phyloP scores from a whole-genome alignment of 768 basidiomycete species.

The Neoboletus brunneissimus region DNA sequence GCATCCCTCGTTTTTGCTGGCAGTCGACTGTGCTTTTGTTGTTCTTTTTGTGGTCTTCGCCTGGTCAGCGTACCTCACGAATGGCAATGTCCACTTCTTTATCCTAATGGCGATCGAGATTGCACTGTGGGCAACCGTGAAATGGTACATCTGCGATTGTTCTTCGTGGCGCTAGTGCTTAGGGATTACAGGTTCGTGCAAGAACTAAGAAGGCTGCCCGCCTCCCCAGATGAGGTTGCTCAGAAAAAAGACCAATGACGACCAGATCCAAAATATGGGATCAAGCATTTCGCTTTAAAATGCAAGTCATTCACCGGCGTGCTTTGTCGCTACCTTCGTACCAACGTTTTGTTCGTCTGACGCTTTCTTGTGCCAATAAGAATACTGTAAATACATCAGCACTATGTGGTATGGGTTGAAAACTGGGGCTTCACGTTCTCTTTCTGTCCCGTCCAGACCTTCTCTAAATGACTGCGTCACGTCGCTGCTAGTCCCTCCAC shows the following conservation, averaged over 20 bases:
- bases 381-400: conserved; percentile 58
- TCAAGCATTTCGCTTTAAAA: neutral
- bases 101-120: conserved; percentile 63
- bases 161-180: conserved; percentile 2
- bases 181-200: conserved; percentile 55
- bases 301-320: conserved; percentile 38
- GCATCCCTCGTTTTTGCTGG: conserved; percentile 63
- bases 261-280: neutral
- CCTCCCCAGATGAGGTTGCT: conserved; percentile 10
- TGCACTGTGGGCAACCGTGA: conserved; percentile 73
- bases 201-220: conserved; percentile 48
- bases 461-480: conserved; percentile 77
- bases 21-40: conserved; percentile 60
- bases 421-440: conserved; percentile 66
- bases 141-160: conserved; percentile 54
- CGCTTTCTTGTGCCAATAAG: conserved; percentile 78
- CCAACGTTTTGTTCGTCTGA: conserved; percentile 76
- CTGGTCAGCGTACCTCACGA: conserved; percentile 55
- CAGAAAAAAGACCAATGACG: conserved; percentile 29
- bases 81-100: conserved; percentile 66
- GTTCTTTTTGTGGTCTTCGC: conserved; percentile 58
- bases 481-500: conserved; percentile 52
- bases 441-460: conserved; percentile 88
- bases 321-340: conserved; percentile 68
- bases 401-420: neutral